Percentiles rank a stretch among this genome's conserved stretches.
These are phyloP conservation scores for Pisolithus marmoratus DNA, from an alignment of 768 basidiomycete genomes.

Conservation along the genomic window DNA sequence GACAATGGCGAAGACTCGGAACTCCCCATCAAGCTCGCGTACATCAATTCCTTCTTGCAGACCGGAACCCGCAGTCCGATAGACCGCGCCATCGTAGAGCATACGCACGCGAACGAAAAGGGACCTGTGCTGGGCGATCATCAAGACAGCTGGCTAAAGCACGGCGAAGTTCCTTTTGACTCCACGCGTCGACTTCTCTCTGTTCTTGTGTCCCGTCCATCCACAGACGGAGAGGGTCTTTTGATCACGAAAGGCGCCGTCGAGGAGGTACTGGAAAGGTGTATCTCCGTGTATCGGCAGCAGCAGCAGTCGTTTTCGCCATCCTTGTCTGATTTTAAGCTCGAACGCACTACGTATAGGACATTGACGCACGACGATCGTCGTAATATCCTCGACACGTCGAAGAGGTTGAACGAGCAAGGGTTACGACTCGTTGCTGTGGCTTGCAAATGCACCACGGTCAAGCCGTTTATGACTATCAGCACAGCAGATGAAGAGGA, in stretches of 20 bases:
- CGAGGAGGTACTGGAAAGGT: constrained; percentile 29
- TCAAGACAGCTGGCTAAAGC: constrained; percentile 22
- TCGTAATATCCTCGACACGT: constrained; percentile 19
- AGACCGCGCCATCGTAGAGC: constrained; percentile 29
- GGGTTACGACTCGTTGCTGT: constrained; percentile 27
- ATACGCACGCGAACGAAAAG: constrained; percentile 8
- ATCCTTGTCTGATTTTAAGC: constrained; percentile 4
- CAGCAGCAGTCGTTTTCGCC: constrained; percentile 9
- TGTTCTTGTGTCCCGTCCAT: constrained; percentile 25
- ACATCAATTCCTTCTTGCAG: constrained; percentile 28
- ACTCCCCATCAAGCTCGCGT: constrained; percentile 24
- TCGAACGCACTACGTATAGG: constrained; percentile 14
- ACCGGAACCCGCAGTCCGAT: constrained; percentile 33
- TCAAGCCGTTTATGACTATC: constrained; percentile 14
- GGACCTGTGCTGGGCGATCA: constrained; percentile 6
- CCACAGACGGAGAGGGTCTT: constrained; percentile 13
- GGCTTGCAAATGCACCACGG: constrained; percentile 16
- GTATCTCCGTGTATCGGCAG: constrained; percentile 13
- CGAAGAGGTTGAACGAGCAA: constrained; percentile 25
- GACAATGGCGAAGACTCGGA: constrained; percentile 15
- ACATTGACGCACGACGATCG: constrained; percentile 16
- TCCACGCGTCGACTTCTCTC: constrained; percentile 33
- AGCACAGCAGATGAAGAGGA: constrained; percentile 23
- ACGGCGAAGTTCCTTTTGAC: constrained; percentile 32
- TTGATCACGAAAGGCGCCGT: constrained; percentile 28